These are phyloP conservation scores for Vicia villosa DNA, from an alignment of 306 rosid species.

Conservation along the genomic window DNA sequence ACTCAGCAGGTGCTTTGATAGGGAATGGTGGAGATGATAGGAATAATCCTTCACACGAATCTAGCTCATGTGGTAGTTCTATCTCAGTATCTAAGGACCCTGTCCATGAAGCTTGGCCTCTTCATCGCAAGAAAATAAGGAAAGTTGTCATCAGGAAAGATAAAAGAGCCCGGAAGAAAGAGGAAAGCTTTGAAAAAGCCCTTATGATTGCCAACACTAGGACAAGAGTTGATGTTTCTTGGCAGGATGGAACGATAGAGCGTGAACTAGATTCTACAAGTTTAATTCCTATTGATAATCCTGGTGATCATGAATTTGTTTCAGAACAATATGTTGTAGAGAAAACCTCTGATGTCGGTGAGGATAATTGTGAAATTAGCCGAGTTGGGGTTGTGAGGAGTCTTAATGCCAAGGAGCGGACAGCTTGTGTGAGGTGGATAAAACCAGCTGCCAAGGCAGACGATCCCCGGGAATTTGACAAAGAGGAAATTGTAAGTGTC, in stretches of 20 bases:
- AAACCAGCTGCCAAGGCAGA: slow-evolving; percentile 75
- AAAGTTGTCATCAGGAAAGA: slow-evolving; percentile 90
- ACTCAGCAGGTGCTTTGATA: slow-evolving; percentile 52
- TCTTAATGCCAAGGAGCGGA: slow-evolving; percentile 90
- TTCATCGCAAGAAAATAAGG: slow-evolving; percentile 90
- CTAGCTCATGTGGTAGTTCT: slow-evolving; percentile 69
- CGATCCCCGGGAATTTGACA: slow-evolving; percentile 87
- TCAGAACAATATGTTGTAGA: slow-evolving; percentile 95
- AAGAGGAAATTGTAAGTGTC: slow-evolving; percentile 91
- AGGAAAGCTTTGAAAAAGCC: slow-evolving; percentile 88
- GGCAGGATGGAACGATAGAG: slow-evolving; percentile 90
- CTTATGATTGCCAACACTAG: slow-evolving; percentile 76
- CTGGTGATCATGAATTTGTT: slow-evolving; percentile 98
- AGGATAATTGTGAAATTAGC: slow-evolving; percentile 64
- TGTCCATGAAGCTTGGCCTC: slow-evolving; percentile 80
- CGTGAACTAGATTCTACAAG: slow-evolving; percentile 55
- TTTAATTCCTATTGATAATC: slow-evolving; percentile 85
- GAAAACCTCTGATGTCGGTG: slow-evolving; percentile 80
- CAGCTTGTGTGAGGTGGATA: slow-evolving; percentile 92
- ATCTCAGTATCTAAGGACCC: slow-evolving; percentile 67
- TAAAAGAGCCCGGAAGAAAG: slow-evolving; percentile 85
- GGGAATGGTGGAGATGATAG: slow-evolving; percentile 51
- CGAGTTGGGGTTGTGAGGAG: slow-evolving; percentile 96
- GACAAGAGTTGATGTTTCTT: slow-evolving; percentile 86
- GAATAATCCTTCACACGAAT: slow-evolving; percentile 53